phyloP scores from a whole-genome alignment of 768 basidiomycete genomes.

The Suillus ampliporus region DNA sequence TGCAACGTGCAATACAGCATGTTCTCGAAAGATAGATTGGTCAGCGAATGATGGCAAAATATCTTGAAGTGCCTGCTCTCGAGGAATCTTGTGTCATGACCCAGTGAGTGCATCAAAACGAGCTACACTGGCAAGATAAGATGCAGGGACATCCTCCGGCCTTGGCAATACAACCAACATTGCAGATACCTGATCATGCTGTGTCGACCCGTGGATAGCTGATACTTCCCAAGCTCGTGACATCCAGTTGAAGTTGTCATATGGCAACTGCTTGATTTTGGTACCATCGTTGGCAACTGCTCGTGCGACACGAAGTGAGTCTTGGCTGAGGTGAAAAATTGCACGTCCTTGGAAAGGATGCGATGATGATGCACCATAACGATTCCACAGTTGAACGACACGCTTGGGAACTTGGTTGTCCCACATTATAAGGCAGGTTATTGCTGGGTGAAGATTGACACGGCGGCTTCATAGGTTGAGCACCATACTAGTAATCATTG shows the following conservation, averaged over 20 bases:
- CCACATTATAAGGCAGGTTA: background rate
- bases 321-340: conserved; percentile 2
- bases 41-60: no score
- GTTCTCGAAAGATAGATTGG: no score
- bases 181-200: conserved; percentile 3
- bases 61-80: no score
- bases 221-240: conserved; percentile 1
- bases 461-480: background rate
- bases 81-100: background rate
- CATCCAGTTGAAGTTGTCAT: conserved; percentile 3
- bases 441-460: background rate
- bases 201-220: background rate
- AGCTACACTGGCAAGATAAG: background rate
- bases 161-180: background rate
- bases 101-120: conserved; percentile 1
- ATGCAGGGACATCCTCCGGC: background rate
- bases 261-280: background rate
- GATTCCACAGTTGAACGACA: background rate
- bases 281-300: background rate
- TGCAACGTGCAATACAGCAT: no score
- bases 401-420: conserved; percentile 6
- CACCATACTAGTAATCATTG: background rate
- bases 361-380: background rate
- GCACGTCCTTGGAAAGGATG: background rate
- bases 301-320: background rate